Evolutionary conservation across 2,329 filamentous ascomycete species (phyloP), one percentile per base, ranked within the genome.

Genomic region (Drechslera avenae): DNA sequence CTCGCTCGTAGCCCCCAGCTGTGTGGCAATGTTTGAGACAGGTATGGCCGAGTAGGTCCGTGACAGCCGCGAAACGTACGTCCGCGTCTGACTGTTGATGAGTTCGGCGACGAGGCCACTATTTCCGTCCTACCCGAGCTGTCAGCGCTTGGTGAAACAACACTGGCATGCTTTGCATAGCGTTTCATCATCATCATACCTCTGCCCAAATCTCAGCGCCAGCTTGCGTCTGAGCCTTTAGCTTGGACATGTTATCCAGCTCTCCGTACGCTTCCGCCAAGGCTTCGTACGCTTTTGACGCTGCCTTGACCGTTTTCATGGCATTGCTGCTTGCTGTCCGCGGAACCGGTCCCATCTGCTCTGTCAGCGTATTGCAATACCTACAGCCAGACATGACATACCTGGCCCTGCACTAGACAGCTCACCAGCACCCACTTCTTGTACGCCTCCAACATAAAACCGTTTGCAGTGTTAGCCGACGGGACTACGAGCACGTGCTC

Each of bases 381-480:
- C 12, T 7, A 21, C 13, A 16, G 12, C 17, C 7, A 16, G 30
- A 4, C 3, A 9, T 37, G 56, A 62, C 76, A 71, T 62, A 83
- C 77, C 63, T 79, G 83, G 59, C 91, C 92, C 45, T 86, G 77
- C 5, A 83, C 79, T 14, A 99, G 77, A 46, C 97, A 79, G 45
- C 86, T 85, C 8, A 91, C 81, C 13, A 99, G 76, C 7, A 95
- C 70, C 89, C 91, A 97, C 73, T 93, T 95, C 76, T 93, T 95
- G 78, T 96, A 93, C 5, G 90, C 90, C 59, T 96, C 91, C 3
- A 89, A 79, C 88, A 94, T 94, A 42, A 95, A 81, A 69, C 86
- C 87, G 72, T 87, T 93, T 10, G 85, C 79, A 30, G 84, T 80
- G 26, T 80, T 86, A 0, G 81, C 78, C 0, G 91, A 90, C 50